phyloP scores from a whole-genome alignment of 2,329 filamentous ascomycete species.

The Colletotrichum noveboracense region DNA sequence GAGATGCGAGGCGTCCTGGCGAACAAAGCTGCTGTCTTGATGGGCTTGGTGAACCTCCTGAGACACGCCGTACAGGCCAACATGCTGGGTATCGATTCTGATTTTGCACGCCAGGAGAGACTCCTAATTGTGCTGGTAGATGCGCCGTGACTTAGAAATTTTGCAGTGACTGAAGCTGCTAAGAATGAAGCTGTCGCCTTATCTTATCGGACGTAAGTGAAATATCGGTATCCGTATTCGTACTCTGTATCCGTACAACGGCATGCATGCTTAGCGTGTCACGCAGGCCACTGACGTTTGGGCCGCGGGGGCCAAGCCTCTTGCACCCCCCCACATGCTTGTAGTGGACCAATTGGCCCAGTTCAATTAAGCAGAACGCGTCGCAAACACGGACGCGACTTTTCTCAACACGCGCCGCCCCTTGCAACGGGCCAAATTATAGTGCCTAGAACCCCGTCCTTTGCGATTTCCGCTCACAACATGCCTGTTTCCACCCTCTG shows the following conservation, averaged over 20 bases:
- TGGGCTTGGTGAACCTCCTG: not conserved
- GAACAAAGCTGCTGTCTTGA: not conserved
- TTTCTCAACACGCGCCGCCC: slow-evolving; percentile 5
- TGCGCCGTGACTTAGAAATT: not conserved
- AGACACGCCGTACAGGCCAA: not conserved
- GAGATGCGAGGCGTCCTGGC: not conserved
- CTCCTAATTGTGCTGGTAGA: not conserved
- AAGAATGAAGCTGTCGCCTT: not conserved
- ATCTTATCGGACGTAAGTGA: not conserved
- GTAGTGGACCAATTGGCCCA: not conserved
- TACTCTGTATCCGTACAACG: not conserved
- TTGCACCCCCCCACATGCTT: not conserved
- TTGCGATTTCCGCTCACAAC: not conserved
- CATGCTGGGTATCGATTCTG: not conserved
- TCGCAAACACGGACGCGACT: slow-evolving; percentile 19
- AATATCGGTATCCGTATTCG: not conserved
- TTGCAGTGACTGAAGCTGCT: not conserved
- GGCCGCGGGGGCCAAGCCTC: not conserved
- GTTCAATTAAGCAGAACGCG: slow-evolving; percentile 18
- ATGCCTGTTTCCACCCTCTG: not conserved
- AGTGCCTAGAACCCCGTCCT: slow-evolving; percentile 10
- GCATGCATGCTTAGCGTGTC: not conserved
- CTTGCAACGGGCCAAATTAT: slow-evolving; percentile 2
- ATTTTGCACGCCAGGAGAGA: not conserved
- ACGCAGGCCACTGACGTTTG: not conserved